Evolutionary conservation across 257 asterid species (phyloP), one percentile per base, ranked within the genome.

Genomic region (Coffea eugenioides): DNA sequence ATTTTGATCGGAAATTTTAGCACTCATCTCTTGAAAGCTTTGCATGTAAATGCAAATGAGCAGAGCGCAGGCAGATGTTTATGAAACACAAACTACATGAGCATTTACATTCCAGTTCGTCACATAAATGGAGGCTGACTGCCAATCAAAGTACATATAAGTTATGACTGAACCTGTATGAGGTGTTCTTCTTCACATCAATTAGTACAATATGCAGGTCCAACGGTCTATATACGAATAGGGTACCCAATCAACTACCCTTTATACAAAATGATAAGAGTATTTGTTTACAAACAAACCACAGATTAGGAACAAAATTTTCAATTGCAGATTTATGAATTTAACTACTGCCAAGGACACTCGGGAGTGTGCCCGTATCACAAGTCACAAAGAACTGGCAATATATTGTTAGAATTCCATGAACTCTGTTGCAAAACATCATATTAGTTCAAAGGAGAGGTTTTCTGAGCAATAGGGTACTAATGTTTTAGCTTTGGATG

Each of bases 11-110:
- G 71, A 71, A 56, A 69, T 65, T 54, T 69, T 67, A 52, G 77
- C 23, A 43, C 34, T 45, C 80, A 64, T 76, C 49, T 64, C 72
- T 27, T 25, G 69, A 48, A 68, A 6, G 77, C 80, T 62, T 71
- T 59, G 77, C 39, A 36, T 84, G 85, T 84, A 84, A 46, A 84
- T 81, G 46, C 67, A 73, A 59, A 77, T 43, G 70, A 69, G 59
- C 81, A 84, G 80, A 75, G 79, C 72, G 23, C 21, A 10, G 61
- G 74, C 66, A 77, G 77, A 69, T 21, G 73, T 75, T 45, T 59
- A 27, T 34, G 71, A 45, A 76, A 54, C 27, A 69, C 70, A 83
- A 52, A 73, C 25, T 62, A 76, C 20, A 80, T 14, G 46, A 34
- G 54, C 8, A 15, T 76, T 76, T 59, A 15, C 4, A 9, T 46